phyloP scores from a whole-genome alignment of 805 yeast genomes.

The Candida ponderosae region DNA sequence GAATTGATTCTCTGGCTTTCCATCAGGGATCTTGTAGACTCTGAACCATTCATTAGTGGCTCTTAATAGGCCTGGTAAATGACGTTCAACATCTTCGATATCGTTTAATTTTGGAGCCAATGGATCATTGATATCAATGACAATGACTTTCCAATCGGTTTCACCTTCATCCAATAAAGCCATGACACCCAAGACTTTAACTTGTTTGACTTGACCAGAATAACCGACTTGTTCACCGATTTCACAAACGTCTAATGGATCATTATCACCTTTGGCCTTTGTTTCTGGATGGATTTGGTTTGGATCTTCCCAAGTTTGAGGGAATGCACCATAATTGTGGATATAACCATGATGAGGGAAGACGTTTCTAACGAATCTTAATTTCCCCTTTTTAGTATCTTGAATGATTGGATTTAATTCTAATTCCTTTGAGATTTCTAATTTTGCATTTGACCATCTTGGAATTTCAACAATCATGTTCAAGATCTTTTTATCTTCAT shows the following conservation, averaged over 20 bases:
- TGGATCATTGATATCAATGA: constrained; percentile 76
- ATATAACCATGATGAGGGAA: constrained; percentile 99
- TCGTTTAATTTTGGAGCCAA: constrained; percentile 81
- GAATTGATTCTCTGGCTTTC: constrained; percentile 92
- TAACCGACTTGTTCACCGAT: constrained; percentile 61
- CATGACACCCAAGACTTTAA: constrained; percentile 88
- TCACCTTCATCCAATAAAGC: constrained; percentile 92
- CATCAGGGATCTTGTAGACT: constrained; percentile 96
- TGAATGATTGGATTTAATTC: constrained; percentile 89
- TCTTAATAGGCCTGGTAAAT: constrained; percentile 88
- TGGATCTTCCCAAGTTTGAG: constrained; percentile 61
- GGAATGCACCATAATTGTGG: constrained; percentile 98
- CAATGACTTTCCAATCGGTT: constrained; percentile 89
- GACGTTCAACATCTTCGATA: constrained; percentile 82
- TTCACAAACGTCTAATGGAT: constrained; percentile 82
- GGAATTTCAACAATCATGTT: constrained; percentile 96
- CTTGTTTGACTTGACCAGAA: constrained; percentile 76
- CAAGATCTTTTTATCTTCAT: constrained; percentile 80
- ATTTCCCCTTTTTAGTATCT: constrained; percentile 95
- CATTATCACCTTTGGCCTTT: constrained; percentile 71
- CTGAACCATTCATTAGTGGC: constrained; percentile 98
- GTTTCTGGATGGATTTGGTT: constrained; percentile 57
- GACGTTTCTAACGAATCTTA: constrained; percentile 93
- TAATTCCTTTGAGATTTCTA: constrained; percentile 84
- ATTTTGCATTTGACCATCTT: constrained; percentile 96